A percentile compares a stretch with the other conserved stretches of the same genome.
Conservation (phyloP, 2,329 filamentous ascomycete species). For the Alternaria sp. region DNA sequence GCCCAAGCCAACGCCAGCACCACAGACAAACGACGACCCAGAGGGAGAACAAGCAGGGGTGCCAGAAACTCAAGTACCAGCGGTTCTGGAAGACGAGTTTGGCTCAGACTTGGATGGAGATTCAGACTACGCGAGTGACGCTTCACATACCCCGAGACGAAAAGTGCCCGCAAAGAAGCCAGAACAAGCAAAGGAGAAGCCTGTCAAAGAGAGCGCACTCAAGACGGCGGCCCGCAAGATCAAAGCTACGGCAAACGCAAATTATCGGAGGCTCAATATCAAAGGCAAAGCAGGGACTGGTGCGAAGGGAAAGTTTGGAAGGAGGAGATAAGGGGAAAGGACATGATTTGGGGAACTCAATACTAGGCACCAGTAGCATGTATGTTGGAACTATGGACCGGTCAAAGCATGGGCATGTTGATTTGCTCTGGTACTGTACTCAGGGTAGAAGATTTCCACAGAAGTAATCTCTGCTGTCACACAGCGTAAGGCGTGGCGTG, state of each 20-base stretch:
- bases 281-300: constrained; percentile 56
- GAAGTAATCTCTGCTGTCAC: constrained; percentile 8
- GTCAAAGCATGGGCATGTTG: constrained; percentile 1
- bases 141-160: constrained; percentile 44
- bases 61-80: constrained; percentile 35
- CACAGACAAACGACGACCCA: constrained; percentile 35
- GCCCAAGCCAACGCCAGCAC: constrained; percentile 54
- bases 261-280: constrained; percentile 60
- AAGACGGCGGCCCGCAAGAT: constrained; percentile 55
- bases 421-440: constrained; percentile 1
- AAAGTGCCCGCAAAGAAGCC: constrained; percentile 32
- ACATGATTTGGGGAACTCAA: not conserved
- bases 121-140: constrained; percentile 55
- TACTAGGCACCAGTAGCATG: not conserved
- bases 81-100: constrained; percentile 45
- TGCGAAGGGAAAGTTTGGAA: constrained; percentile 53
- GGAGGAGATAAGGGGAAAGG: constrained; percentile 30
- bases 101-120: constrained; percentile 43
- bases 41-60: constrained; percentile 53
- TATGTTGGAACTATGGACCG: not conserved
- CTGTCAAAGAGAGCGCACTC: constrained; percentile 36
- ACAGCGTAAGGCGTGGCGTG: constrained; percentile 9
- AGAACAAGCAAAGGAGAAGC: constrained; percentile 18
- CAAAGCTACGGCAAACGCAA: constrained; percentile 57
- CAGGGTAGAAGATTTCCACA: constrained; percentile 3